Percentiles rank a stretch among this genome's conserved stretches.
These are phyloP conservation scores for Bipolaris gigantea DNA, from an alignment of 2,329 filamentous ascomycete species.

Conservation along the genomic window DNA sequence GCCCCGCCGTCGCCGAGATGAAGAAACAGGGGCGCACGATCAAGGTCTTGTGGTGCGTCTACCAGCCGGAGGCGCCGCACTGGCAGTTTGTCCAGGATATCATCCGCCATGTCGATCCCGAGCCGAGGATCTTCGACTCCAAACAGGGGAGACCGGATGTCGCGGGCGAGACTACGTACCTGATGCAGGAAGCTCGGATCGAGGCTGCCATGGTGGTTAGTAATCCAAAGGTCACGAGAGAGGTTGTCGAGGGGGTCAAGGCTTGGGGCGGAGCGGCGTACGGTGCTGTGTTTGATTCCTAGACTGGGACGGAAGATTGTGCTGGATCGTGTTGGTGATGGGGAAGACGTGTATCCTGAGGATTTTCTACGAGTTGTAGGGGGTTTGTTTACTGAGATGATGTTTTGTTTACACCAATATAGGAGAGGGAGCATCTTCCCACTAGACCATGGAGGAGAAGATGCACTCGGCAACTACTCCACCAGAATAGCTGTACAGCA, in stretches of 20 bases:
- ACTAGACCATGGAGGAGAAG: no score
- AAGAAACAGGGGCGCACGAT: slow-evolving; percentile 2
- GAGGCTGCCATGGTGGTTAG: slow-evolving; percentile 29
- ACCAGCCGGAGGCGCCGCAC: slow-evolving; percentile 12
- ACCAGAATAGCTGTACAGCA: no score
- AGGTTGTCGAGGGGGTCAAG: slow-evolving; percentile 18
- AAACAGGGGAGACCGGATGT: slow-evolving; percentile 15
- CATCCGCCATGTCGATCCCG: slow-evolving; percentile 17
- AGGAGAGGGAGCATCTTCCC: no score
- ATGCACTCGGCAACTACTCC: no score
- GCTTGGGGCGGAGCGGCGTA: slow-evolving; percentile 17
- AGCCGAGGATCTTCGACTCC: slow-evolving; percentile 20
- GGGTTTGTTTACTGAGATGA: not conserved
- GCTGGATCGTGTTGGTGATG: not conserved
- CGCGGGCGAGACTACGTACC: slow-evolving; percentile 11
- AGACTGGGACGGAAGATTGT: not conserved
- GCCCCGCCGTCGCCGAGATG: slow-evolving; percentile 15
- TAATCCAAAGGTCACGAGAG: slow-evolving; percentile 21
- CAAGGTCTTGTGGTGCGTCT: slow-evolving; percentile 24
- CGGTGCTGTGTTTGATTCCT: slow-evolving; percentile 32
- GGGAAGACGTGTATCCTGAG: not conserved
- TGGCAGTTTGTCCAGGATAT: slow-evolving; percentile 19
- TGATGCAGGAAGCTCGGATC: slow-evolving; percentile 1
- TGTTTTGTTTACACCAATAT: no score
- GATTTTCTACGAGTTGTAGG: no score